phyloP scores from a whole-genome alignment of 176 grass and related monocot genomes.

The Calamus simplicifolius region DNA sequence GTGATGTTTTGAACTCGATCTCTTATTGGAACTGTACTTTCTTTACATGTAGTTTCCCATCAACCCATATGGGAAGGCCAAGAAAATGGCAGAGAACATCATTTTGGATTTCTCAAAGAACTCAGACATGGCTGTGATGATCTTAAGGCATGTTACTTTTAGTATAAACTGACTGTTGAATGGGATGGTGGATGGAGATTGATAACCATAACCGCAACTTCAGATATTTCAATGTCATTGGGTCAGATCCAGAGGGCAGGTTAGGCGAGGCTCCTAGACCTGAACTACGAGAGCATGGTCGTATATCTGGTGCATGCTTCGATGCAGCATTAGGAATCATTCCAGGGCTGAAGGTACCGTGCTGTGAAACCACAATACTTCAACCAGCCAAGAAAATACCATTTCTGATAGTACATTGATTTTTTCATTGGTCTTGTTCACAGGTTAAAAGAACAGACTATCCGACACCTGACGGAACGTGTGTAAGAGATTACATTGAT shows the following conservation, averaged over 20 bases:
- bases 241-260: slow-evolving; percentile 74
- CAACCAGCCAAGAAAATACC: too few species aligned
- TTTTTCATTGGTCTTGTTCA: slow-evolving; percentile 1
- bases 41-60: slow-evolving; percentile 56
- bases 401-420: background rate
- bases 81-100: slow-evolving; percentile 98
- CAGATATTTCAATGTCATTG: slow-evolving; percentile 97
- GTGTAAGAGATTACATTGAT: slow-evolving; percentile 92
- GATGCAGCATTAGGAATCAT: slow-evolving; percentile 70
- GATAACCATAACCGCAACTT: background rate
- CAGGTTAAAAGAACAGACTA: slow-evolving; percentile 80
- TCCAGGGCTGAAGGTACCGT: slow-evolving; percentile 60
- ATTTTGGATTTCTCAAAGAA: slow-evolving; percentile 89
- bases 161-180: background rate
- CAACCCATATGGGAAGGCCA: slow-evolving; percentile 94
- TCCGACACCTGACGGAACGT: slow-evolving; percentile 66
- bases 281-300: slow-evolving; percentile 77
- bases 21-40: background rate
- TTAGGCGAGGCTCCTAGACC: slow-evolving; percentile 92
- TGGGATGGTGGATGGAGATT: too few species aligned
- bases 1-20: too few species aligned
- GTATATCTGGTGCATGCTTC: slow-evolving; percentile 89
- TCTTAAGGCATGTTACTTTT: slow-evolving; percentile 53
- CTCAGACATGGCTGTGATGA: slow-evolving; percentile 94
- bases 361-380: too few species aligned